These are phyloP conservation scores for Trichoderma oligosporum DNA, from an alignment of 2,329 filamentous ascomycete species.

Conservation along the genomic window DNA sequence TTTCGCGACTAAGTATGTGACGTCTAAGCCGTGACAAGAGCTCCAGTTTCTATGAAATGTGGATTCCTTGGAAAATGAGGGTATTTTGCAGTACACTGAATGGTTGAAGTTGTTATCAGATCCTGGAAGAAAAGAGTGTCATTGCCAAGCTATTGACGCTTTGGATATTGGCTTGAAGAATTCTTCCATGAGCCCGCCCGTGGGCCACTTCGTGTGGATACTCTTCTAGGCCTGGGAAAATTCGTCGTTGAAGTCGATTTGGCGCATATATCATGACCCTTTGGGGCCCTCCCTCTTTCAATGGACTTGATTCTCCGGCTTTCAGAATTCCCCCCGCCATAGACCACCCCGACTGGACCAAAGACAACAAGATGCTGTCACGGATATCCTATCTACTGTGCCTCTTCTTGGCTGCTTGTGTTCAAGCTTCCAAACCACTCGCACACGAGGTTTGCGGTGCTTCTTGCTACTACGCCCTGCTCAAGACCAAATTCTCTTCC, in stretches of 20 bases:
- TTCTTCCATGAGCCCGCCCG: not conserved
- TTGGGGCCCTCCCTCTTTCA: not conserved
- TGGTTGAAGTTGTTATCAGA: constrained; percentile 3
- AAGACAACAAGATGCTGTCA: constrained; percentile 11
- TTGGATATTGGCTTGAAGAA: not conserved
- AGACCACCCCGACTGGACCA: not conserved
- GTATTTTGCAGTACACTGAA: not conserved
- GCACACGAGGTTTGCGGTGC: constrained; percentile 23
- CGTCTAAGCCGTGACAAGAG: not conserved
- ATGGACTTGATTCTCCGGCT: not conserved
- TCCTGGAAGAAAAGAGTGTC: constrained; percentile 1
- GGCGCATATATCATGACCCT: no score
- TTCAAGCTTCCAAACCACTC: constrained; percentile 23
- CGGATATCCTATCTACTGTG: constrained; percentile 5
- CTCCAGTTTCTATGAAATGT: constrained; percentile 9
- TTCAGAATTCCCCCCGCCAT: not conserved
- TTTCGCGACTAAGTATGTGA: not conserved
- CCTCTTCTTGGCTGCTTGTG: constrained; percentile 16
- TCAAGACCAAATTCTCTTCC: constrained; percentile 20
- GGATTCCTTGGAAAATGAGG: not conserved
- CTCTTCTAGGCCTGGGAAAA: not conserved
- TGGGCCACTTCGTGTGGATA: not conserved
- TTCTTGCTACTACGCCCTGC: constrained; percentile 24
- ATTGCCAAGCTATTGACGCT: not conserved
- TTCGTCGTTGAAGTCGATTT: not conserved